phyloP scores from a whole-genome alignment of 768 basidiomycete species.

The Baorangia bicolor region DNA sequence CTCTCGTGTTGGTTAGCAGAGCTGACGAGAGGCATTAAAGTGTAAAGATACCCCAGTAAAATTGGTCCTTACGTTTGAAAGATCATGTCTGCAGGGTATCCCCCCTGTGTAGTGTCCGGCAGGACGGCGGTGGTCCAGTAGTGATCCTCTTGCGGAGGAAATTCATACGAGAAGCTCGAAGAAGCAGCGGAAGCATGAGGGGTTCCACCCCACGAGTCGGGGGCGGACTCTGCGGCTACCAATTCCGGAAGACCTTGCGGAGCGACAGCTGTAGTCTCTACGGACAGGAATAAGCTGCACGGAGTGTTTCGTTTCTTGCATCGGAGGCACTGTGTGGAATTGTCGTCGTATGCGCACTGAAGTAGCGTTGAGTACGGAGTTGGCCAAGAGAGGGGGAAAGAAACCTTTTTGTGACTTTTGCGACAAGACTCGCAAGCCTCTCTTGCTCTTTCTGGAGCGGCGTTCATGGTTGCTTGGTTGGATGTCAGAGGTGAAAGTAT shows the following conservation, averaged over 20 bases:
- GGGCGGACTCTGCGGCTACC: background rate
- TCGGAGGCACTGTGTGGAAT: constrained; percentile 14
- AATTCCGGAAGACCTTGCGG: constrained; percentile 6
- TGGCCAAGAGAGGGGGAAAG: background rate
- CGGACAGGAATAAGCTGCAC: constrained; percentile 20
- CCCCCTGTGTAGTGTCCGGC: background rate
- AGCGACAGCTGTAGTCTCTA: background rate
- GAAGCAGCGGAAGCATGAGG: constrained; percentile 4
- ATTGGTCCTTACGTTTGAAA: constrained; percentile 9
- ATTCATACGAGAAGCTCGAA: background rate
- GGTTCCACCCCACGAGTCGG: constrained; percentile 4
- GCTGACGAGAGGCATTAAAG: constrained; percentile 9
- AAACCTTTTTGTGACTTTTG: constrained; percentile 27
- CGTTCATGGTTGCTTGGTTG: constrained; percentile 19
- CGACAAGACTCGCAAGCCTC: constrained; percentile 27
- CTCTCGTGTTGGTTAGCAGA: constrained; percentile 2
- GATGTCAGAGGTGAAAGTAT: background rate
- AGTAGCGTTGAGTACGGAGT: background rate
- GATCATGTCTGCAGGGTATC: constrained; percentile 5
- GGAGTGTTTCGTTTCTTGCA: constrained; percentile 7
- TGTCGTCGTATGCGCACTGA: constrained; percentile 21
- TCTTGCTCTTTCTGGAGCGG: constrained; percentile 21
- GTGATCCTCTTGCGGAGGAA: background rate
- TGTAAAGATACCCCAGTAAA: background rate
- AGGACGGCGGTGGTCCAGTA: background rate